These are phyloP conservation scores for Xylaria palmicola DNA, from an alignment of 495 filamentous ascomycete species.

Conservation along the genomic window DNA sequence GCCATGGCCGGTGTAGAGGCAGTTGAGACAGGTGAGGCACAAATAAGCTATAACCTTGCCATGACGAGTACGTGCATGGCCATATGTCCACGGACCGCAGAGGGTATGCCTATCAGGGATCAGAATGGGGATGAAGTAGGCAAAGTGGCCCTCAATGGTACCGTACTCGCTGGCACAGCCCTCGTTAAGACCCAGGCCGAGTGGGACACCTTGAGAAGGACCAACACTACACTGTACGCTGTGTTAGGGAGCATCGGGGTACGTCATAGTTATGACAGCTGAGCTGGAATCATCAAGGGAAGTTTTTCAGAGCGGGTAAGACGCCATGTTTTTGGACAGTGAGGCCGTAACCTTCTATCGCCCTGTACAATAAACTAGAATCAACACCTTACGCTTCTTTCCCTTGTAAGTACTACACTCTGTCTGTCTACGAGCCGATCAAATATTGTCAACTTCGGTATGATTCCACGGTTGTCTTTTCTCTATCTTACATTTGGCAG, in stretches of 20 bases:
- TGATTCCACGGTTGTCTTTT: background rate
- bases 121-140: slow-evolving; percentile 50
- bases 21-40: slow-evolving; percentile 43
- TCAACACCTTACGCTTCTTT: background rate
- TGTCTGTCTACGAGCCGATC: background rate
- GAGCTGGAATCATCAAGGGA: background rate
- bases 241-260: slow-evolving; percentile 63
- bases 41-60: slow-evolving; percentile 76
- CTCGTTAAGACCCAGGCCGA: slow-evolving; percentile 74
- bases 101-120: slow-evolving; percentile 37
- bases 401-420: slow-evolving; percentile 33
- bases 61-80: slow-evolving; percentile 70
- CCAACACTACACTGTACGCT: slow-evolving; percentile 50
- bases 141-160: slow-evolving; percentile 69
- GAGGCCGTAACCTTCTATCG: slow-evolving; percentile 5
- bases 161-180: slow-evolving; percentile 74
- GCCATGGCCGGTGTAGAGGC: slow-evolving; percentile 20
- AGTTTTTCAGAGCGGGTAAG: background rate
- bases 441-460: background rate
- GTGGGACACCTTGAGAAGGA: slow-evolving; percentile 61
- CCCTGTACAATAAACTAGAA: background rate
- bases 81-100: slow-evolving; percentile 60
- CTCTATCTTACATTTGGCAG: slow-evolving; percentile 12
- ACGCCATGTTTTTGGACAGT: slow-evolving; percentile 11
- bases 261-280: slow-evolving; percentile 28